Evolutionary conservation across 2,329 filamentous ascomycete genomes (phyloP).

Genomic region (Graphilbum sp.): DNA sequence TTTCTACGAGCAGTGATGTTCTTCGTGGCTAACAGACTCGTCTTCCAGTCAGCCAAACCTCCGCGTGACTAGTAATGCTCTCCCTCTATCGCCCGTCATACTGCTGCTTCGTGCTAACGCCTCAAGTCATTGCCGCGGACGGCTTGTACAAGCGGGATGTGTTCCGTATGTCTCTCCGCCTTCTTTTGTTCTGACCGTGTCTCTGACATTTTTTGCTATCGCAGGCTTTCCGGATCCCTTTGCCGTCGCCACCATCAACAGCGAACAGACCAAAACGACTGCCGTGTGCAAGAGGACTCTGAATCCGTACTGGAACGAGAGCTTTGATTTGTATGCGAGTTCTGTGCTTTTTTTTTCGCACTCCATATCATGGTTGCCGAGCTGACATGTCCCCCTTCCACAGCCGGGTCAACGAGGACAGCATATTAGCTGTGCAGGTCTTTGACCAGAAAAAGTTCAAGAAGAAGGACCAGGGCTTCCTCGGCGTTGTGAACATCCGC

Average conservation of each 20-base stretch:
- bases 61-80: constrained; percentile 69
- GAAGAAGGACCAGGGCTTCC: constrained; percentile 99
- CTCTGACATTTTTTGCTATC: constrained; percentile 4
- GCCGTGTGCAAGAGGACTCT: constrained; percentile 92
- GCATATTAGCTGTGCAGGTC: constrained; percentile 92
- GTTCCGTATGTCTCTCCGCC: constrained; percentile 54
- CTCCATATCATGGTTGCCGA: no score
- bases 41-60: constrained; percentile 62
- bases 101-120: constrained; percentile 19
- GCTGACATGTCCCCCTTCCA: no score
- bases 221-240: constrained; percentile 94
- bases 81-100: constrained; percentile 4
- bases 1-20: constrained; percentile 2
- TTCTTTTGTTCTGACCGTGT: background rate
- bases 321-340: constrained; percentile 83
- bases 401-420: constrained; percentile 84
- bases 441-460: constrained; percentile 99
- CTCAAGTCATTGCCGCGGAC: constrained; percentile 87
- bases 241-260: constrained; percentile 89
- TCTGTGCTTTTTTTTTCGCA: no score
- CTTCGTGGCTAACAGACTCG: no score
- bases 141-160: constrained; percentile 98
- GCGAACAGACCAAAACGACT: constrained; percentile 97
- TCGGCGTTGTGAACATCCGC: constrained; percentile 93
- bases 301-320: constrained; percentile 99